Conservation (phyloP, 1,284 basidiomycete species). For the Marasmius oreades region DNA sequence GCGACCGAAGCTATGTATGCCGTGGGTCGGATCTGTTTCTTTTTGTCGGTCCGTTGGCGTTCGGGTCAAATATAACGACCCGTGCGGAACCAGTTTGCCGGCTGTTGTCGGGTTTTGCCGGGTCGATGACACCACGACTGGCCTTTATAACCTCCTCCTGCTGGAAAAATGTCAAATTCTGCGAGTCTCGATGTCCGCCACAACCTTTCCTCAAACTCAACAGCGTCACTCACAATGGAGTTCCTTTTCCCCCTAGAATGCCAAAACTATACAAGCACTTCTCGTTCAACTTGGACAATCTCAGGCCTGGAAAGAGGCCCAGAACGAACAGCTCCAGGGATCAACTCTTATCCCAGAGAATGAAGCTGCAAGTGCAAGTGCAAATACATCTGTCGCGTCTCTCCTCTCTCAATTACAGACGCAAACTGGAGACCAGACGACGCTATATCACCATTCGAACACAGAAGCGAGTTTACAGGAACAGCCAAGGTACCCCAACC, state of each 20-base stretch:
- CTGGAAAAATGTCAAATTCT: background rate
- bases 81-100: too few species aligned
- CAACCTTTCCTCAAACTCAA: background rate
- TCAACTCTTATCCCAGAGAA: conserved; percentile 1
- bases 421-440: background rate
- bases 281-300: conserved; percentile 62
- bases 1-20: too few species aligned
- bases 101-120: too few species aligned
- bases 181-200: background rate
- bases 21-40: too few species aligned
- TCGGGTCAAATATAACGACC: too few species aligned
- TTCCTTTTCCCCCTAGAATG: conserved; percentile 44
- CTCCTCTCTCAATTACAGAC: conserved; percentile 62
- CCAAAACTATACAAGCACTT: conserved; percentile 58
- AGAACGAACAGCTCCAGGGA: conserved; percentile 19
- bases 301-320: conserved; percentile 58
- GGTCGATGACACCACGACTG: too few species aligned
- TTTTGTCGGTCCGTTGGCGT: too few species aligned
- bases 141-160: too few species aligned
- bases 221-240: background rate
- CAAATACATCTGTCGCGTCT: conserved; percentile 45
- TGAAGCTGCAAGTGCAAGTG: background rate
- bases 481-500: background rate
- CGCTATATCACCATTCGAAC: background rate
- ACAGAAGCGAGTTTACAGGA: background rate